These are phyloP conservation scores for Sphaceloma murrayae DNA, from an alignment of 2,329 filamentous ascomycete genomes.

Conservation along the genomic window DNA sequence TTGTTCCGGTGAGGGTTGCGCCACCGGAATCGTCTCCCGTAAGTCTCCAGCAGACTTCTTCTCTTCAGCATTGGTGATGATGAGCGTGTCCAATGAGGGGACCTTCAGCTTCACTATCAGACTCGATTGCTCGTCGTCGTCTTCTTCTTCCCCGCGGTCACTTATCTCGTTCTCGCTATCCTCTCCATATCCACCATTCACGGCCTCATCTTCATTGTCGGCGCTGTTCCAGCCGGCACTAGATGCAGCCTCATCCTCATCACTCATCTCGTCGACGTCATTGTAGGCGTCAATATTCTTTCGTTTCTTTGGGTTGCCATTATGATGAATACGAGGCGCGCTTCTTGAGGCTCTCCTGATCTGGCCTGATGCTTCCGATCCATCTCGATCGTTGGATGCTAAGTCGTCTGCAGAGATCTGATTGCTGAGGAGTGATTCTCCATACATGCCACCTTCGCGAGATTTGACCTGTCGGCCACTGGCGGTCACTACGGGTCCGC, in stretches of 20 bases:
- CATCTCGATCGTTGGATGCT: slow-evolving; percentile 35
- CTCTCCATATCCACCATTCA: slow-evolving; percentile 51
- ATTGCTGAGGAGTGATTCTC: slow-evolving; percentile 50
- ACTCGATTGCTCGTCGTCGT: slow-evolving; percentile 40
- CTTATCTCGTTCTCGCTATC: slow-evolving; percentile 38
- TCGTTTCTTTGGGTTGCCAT: slow-evolving; percentile 34
- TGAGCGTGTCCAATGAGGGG: neutral
- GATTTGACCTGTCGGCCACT: slow-evolving; percentile 78
- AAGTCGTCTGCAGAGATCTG: slow-evolving; percentile 38
- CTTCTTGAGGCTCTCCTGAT: slow-evolving; percentile 32
- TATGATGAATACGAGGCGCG: slow-evolving; percentile 23
- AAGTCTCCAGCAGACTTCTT: too few species aligned
- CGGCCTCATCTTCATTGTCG: slow-evolving; percentile 58
- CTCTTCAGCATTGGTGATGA: too few species aligned
- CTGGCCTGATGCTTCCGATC: slow-evolving; percentile 22
- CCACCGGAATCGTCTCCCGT: neutral
- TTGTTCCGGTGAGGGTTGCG: neutral
- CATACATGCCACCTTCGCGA: slow-evolving; percentile 53
- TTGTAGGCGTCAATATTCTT: slow-evolving; percentile 47
- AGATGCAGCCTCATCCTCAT: slow-evolving; percentile 46
- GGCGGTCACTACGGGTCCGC: slow-evolving; percentile 60
- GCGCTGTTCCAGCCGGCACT: slow-evolving; percentile 30
- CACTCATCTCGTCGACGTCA: slow-evolving; percentile 51
- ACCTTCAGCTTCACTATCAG: slow-evolving; percentile 62
- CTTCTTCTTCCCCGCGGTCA: slow-evolving; percentile 32